Percentiles rank a stretch among this genome's conserved stretches.
Conservation (phyloP, 192 early-diverging fungal genomes). For the Jimgerdemannia flammicorona region DNA sequence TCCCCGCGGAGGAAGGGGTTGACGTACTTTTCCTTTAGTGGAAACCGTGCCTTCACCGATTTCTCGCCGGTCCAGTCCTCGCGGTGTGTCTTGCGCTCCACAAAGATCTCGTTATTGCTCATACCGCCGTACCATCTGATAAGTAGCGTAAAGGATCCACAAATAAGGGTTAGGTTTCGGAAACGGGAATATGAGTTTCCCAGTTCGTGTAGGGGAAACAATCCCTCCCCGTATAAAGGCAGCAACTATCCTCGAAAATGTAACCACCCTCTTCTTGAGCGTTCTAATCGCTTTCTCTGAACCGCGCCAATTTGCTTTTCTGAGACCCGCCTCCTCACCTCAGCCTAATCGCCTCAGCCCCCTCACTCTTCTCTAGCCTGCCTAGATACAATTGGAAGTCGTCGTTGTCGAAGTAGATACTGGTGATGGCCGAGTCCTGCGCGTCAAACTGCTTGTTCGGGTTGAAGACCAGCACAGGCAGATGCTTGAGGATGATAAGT, state of each 20-base stretch:
- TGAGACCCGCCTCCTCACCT: conserved; percentile 5
- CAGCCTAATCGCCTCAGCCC: conserved; percentile 90
- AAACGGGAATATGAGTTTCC: no score
- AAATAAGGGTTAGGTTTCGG: no score
- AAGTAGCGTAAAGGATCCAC: no score
- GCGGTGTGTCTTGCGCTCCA: conserved; percentile 97
- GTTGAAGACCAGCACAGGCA: conserved; percentile 92
- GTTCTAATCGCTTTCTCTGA: neutral
- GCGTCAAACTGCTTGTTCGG: conserved; percentile 66
- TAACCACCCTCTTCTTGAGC: neutral
- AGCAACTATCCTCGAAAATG: no score
- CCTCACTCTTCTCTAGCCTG: conserved; percentile 88
- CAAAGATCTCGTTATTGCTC: conserved; percentile 83
- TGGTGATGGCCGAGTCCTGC: conserved; percentile 89
- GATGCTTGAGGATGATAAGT: conserved; percentile 85
- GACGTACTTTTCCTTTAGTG: conserved; percentile 94
- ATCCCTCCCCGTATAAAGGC: no score
- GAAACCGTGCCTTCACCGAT: conserved; percentile 91
- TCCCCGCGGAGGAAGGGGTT: conserved; percentile 82
- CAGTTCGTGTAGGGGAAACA: no score
- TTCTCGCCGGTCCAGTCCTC: conserved; percentile 98
- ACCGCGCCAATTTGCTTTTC: neutral
- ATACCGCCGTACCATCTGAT: conserved; percentile 91
- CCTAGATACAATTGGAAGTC: conserved; percentile 91
- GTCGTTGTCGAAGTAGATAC: conserved; percentile 97